Conservation (phyloP, 1,284 basidiomycete genomes). For the Amylostereum areolatum region DNA sequence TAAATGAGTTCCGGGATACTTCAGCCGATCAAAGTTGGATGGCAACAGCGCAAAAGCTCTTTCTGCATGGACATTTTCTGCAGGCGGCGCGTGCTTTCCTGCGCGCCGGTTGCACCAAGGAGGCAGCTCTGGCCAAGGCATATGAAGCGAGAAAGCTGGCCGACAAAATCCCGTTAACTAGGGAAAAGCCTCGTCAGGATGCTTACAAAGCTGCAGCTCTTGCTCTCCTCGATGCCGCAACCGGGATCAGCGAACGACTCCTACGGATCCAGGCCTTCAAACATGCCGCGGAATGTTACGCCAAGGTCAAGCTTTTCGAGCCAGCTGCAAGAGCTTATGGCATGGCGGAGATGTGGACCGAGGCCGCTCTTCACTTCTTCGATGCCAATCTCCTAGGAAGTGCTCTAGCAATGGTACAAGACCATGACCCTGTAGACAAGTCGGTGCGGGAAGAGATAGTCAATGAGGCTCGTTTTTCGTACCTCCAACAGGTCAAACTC, state of each 20-base stretch:
- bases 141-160: not conserved
- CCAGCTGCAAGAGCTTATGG: not conserved
- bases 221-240: not conserved
- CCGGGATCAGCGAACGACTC: too few relatives aligned
- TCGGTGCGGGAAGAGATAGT: not conserved
- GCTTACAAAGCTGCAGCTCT: not conserved
- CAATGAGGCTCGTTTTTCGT: not conserved
- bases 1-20: not conserved
- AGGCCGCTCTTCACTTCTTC: not conserved
- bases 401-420: not conserved
- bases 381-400: not conserved
- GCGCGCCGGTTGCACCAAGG: not conserved
- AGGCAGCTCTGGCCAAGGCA: not conserved
- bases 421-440: not conserved
- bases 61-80: not conserved
- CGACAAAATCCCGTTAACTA: not conserved
- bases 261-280: too few relatives aligned
- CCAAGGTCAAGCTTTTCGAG: not conserved
- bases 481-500: too few relatives aligned
- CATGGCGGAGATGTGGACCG: not conserved
- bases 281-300: conserved; percentile 1
- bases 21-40: not conserved
- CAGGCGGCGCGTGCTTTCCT: not conserved
- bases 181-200: not conserved
- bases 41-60: not conserved